Evolutionary conservation across 495 filamentous ascomycete species (phyloP), one percentile per base, ranked within the genome.

Genomic region (Hapsidospora chrysogenum): DNA sequence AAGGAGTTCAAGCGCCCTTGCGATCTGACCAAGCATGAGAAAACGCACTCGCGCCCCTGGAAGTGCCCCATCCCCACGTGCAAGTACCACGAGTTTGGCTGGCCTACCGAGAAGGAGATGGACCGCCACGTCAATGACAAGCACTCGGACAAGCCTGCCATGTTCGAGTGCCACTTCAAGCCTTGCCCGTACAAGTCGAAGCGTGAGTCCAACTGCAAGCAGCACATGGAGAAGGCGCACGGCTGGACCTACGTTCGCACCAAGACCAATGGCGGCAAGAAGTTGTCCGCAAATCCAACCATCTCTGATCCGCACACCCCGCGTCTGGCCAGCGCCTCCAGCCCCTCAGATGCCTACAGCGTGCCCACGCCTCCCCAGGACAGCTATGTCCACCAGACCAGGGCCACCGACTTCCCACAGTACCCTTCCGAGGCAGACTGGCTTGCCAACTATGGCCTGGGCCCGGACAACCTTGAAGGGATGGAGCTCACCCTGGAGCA

Each of bases 201-300:
- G 64, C 78, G 89, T 18, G 80, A 93, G 60, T 89, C 80, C 53
- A 97, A 97, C 58, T 92, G 85, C 72, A 96, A 96, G 56, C 89
- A 97, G 56, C 89, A 97, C 57, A 97, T 97, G 89, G 89, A 97
- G 61, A 97, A 96, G 54, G 76, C 85, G 0, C 89, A 97, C 47
- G 75, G 76, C 29, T 96, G 84, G 76, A 63, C 65, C 3, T 97
- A 97, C 42, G 72, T 81, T 42, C 79, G 89, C 25, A 84, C 83
- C 33, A 94, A 94, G 69, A 84, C 78, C 58, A 94, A 92, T 38
- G 55, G 55, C 45, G 74, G 78, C 46, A 70, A 66, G 51, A 26
- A 26, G 23, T 6, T 11, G 6, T 6, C 23, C 23, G 23, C 23
- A 11, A 44, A 48, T 13, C 33, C 34, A 4, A 40, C 38, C 27